Evolutionary conservation across 352 stramenopile species (phyloP).

Genomic region (Pythium apleroticum): DNA sequence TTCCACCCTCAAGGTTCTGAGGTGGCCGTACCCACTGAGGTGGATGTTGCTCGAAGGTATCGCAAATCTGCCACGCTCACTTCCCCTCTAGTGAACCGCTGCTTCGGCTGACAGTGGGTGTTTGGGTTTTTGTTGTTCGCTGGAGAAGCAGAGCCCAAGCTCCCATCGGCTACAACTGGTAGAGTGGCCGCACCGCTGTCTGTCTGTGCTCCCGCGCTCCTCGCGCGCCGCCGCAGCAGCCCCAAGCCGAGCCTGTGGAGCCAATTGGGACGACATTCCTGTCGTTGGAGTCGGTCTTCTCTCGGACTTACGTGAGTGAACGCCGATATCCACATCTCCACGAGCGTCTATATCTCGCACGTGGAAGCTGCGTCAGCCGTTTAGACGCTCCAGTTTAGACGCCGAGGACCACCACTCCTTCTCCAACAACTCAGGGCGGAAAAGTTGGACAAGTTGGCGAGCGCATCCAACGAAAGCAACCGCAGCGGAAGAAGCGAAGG

Average conservation of each 20-base stretch:
- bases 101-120: slow-evolving; percentile 6
- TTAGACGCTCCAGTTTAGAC: background rate
- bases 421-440: background rate
- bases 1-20: slow-evolving; percentile 23
- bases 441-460: background rate
- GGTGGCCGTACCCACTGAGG: background rate
- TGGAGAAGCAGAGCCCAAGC: slow-evolving; percentile 18
- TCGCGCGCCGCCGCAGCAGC: background rate
- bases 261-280: slow-evolving; percentile 24
- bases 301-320: background rate
- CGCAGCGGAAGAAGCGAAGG: background rate
- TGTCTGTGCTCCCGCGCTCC: slow-evolving; percentile 3
- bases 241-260: slow-evolving; percentile 12
- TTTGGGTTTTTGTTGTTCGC: slow-evolving; percentile 25
- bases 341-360: background rate
- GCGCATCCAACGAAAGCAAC: background rate
- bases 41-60: slow-evolving; percentile 20
- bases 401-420: background rate
- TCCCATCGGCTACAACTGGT: slow-evolving; percentile 13
- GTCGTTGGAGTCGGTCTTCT: slow-evolving; percentile 10
- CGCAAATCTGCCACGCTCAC: background rate
- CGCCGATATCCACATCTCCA: background rate
- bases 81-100: slow-evolving; percentile 6
- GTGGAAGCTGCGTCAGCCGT: background rate
- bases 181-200: slow-evolving; percentile 2